A percentile compares a stretch with the other conserved stretches of the same genome.
phyloP scores from a whole-genome alignment of 2,329 filamentous ascomycete genomes.

The Monosporascus sp. region DNA sequence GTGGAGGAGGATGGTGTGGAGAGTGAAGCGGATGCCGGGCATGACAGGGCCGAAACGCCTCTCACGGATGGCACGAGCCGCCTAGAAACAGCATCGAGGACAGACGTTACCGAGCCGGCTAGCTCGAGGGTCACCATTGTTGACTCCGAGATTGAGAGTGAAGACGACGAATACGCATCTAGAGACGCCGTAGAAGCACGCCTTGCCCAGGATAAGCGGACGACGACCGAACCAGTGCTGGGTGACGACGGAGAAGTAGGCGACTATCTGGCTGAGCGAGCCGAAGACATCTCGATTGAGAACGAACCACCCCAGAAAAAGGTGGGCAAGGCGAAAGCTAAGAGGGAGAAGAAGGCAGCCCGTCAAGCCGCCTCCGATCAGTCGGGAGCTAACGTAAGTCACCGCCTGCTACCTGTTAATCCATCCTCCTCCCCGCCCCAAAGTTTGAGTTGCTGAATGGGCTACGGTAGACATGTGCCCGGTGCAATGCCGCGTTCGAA shows the following conservation, averaged over 20 bases:
- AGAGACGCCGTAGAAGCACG: slow-evolving; percentile 38
- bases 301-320: slow-evolving; percentile 30
- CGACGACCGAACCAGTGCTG: slow-evolving; percentile 6
- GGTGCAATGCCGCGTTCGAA: slow-evolving; percentile 42
- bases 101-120: slow-evolving; percentile 3
- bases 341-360: slow-evolving; percentile 43
- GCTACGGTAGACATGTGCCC: slow-evolving; percentile 36
- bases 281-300: slow-evolving; percentile 24
- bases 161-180: slow-evolving; percentile 42
- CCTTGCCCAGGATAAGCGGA: slow-evolving; percentile 20
- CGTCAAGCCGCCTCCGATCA: slow-evolving; percentile 31
- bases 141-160: slow-evolving; percentile 14
- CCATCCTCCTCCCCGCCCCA: background rate
- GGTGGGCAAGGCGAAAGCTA: slow-evolving; percentile 46
- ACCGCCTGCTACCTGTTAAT: background rate
- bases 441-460: slow-evolving; percentile 1
- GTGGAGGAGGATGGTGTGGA: slow-evolving; percentile 3
- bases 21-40: background rate
- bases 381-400: slow-evolving; percentile 31
- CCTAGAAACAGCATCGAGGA: slow-evolving; percentile 2
- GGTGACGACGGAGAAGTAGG: slow-evolving; percentile 1
- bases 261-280: slow-evolving; percentile 8
- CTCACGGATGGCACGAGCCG: slow-evolving; percentile 3
- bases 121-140: slow-evolving; percentile 3
- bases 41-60: background rate